These are phyloP conservation scores for Dictyostelium brefeldianum DNA, from an alignment of 78 protist species.

Conservation along the genomic window DNA sequence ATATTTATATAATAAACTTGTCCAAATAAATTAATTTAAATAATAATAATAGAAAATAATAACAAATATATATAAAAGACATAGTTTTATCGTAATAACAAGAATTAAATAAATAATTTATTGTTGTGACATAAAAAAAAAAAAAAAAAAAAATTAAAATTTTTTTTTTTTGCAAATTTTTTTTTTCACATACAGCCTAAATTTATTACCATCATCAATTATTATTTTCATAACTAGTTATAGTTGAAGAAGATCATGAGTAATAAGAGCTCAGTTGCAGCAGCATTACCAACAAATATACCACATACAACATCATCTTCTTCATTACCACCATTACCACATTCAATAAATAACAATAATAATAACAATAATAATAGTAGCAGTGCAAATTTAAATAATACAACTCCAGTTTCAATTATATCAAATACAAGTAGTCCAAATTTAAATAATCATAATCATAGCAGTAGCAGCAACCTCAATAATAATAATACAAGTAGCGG, in stretches of 20 bases:
- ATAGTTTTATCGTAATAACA: too few species aligned
- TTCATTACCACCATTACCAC: background rate
- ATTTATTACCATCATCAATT: too few species aligned
- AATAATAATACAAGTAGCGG: background rate
- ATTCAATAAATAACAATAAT: background rate
- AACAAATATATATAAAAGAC: too few species aligned
- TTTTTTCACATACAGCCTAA: too few species aligned
- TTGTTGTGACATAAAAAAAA: too few species aligned
- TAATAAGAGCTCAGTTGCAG: constrained; percentile 1
- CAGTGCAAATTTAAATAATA: background rate
- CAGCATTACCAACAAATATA: background rate
- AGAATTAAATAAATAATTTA: too few species aligned
- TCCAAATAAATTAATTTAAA: too few species aligned
- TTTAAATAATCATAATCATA: background rate
- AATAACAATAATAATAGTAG: background rate
- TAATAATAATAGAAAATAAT: too few species aligned
- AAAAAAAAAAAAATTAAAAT: too few species aligned
- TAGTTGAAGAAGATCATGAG: background rate
- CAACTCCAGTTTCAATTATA: background rate
- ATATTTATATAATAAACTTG: too few species aligned
- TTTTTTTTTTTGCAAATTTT: too few species aligned
- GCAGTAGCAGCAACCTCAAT: background rate
- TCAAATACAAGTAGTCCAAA: background rate
- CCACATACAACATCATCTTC: constrained; percentile 8
- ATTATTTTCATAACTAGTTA: too few species aligned